Conservation (phyloP, 352 stramenopile species). For the Thalassiosira ordinaria region DNA sequence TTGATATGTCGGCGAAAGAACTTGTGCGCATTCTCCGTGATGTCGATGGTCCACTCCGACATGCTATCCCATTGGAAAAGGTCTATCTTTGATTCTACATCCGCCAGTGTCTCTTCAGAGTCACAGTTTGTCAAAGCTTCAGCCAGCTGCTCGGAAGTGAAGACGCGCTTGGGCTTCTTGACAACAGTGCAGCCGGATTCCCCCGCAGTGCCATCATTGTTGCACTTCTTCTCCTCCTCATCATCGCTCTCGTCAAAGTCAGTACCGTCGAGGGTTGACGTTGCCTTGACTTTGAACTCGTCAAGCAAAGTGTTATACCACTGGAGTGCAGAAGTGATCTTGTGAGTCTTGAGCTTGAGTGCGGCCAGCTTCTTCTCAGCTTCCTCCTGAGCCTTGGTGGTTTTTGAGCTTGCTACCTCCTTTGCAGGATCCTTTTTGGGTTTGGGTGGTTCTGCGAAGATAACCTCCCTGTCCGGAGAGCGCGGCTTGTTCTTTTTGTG, state of each 20-base stretch:
- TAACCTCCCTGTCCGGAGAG: conserved; percentile 2
- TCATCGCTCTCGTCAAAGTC: background rate
- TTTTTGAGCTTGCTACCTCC: conserved; percentile 12
- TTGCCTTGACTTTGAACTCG: conserved; percentile 7
- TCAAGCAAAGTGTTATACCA: conserved; percentile 39
- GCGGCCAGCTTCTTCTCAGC: conserved; percentile 16
- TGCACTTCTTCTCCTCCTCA: background rate
- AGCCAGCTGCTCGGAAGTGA: conserved; percentile 33
- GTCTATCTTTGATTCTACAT: conserved; percentile 53
- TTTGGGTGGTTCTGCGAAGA: background rate
- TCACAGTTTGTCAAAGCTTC: conserved; percentile 38
- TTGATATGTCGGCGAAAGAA: conserved; percentile 60
- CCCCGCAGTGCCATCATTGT: background rate
- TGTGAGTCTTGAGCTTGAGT: conserved; percentile 14
- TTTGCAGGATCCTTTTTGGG: background rate
- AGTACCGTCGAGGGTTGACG: background rate
- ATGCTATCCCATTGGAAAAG: conserved; percentile 47
- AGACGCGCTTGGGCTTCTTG: background rate
- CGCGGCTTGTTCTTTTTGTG: conserved; percentile 22
- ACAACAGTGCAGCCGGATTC: background rate
- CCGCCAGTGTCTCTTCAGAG: conserved; percentile 35
- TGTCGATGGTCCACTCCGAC: conserved; percentile 59
- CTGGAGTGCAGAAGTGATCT: conserved; percentile 31
- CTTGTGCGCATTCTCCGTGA: conserved; percentile 63
- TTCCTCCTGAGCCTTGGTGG: conserved; percentile 20